Evolutionary conservation across 139 green algal genomes (phyloP).

Genomic region (Picochlorum sp.): DNA sequence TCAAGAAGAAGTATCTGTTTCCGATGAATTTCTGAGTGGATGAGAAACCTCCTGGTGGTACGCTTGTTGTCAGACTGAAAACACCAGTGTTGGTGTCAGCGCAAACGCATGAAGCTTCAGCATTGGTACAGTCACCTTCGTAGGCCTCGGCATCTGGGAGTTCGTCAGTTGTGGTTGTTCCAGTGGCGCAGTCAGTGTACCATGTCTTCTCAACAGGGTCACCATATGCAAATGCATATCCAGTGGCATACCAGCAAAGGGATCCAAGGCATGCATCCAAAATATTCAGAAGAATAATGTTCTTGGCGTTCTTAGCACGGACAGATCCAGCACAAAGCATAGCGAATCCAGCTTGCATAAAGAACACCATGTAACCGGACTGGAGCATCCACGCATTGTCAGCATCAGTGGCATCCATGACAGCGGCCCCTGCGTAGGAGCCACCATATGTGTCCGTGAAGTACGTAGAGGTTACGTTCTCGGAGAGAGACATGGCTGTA

Average conservation of each 20-base stretch:
- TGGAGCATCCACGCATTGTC: slow-evolving; percentile 10
- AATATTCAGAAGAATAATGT: slow-evolving; percentile 89
- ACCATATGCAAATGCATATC: slow-evolving; percentile 35
- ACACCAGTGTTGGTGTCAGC: not conserved
- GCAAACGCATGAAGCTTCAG: not conserved
- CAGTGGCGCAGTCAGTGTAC: not conserved
- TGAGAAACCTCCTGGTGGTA: not conserved
- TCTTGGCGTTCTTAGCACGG: slow-evolving; percentile 75
- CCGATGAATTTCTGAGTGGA: slow-evolving; percentile 25
- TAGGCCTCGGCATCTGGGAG: slow-evolving; percentile 1
- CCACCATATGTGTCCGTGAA: not conserved
- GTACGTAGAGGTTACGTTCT: not conserved
- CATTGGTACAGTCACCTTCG: slow-evolving; percentile 5
- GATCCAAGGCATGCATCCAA: slow-evolving; percentile 63
- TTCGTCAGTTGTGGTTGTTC: not conserved
- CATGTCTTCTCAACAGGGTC: slow-evolving; percentile 17
- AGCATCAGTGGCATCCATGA: not conserved
- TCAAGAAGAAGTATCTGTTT: slow-evolving; percentile 28
- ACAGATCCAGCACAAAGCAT: slow-evolving; percentile 72
- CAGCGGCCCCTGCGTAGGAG: not conserved
- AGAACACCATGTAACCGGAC: slow-evolving; percentile 41
- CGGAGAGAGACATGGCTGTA: not conserved
- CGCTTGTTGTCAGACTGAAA: not conserved
- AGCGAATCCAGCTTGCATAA: slow-evolving; percentile 80
- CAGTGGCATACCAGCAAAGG: slow-evolving; percentile 29